Evolutionary conservation across 2,329 filamentous ascomycete genomes (phyloP), one percentile per base, ranked within the genome.

Genomic region (Colletotrichum siamense): DNA sequence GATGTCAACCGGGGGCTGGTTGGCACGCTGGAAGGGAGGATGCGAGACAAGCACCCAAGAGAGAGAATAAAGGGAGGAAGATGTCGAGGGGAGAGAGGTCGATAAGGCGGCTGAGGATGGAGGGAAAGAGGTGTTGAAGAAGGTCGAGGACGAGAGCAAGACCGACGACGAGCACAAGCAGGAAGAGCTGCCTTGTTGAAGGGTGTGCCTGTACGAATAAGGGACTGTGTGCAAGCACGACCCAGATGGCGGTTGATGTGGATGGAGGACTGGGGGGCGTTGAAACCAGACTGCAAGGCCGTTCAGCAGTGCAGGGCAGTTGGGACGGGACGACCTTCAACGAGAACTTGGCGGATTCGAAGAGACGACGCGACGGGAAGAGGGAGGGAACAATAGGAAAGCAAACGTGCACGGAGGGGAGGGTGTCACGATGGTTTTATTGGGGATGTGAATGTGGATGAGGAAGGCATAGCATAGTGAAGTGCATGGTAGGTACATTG

Each of bases 371-470:
- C 55, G 63, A n/a, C 32, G 36, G 32, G 62, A 49, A 55, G 49
- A 66, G 57, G 18, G 30, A 34, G 39, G 44, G 22, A 26, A 52
- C 24, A 59, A 69, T 39, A 69, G 13, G 15, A 15, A 55, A 15
- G 5, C 6, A 10, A 22, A 3, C 6, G 28, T 69, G 70, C 34
- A 69, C 59, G 44, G 59, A 55, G 71, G 36, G 66, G 71, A 57
- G 66, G 73, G 74, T 74, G 74, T 74, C 74, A 39, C 74, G 74
- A 76, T 74, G 70, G 74, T 76, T 76, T 76, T 74, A 74, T 76
- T 74, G 34, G 44, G 52, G 44, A 62, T 36, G 67, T 22, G 57
- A 16, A 59, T 34, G 22, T 24, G 15, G 39, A 69, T 39, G 70
- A 18, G 70, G 36, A 76, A 49, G 44, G 67, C 52, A n/a, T 34